phyloP scores from a whole-genome alignment of 73 alveolate species.

The Breviolum minutum region DNA sequence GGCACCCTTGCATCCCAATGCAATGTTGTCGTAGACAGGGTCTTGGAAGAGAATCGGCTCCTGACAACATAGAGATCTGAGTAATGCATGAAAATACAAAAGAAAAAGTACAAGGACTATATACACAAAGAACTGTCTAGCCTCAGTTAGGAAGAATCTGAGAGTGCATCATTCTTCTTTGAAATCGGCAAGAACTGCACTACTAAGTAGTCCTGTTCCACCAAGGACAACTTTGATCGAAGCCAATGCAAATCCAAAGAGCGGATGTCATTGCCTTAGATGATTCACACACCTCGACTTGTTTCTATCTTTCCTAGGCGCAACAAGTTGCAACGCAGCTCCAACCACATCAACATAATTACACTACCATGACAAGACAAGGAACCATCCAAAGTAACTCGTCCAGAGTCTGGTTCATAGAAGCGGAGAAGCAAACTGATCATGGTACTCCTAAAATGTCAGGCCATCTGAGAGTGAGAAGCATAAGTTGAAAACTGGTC shows the following conservation, averaged over 20 bases:
- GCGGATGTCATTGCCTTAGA: conserved; percentile 71
- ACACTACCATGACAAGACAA: neutral
- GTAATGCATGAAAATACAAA: no score
- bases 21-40: conserved; percentile 51
- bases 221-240: conserved; percentile 60
- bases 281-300: neutral
- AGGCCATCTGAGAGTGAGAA: neutral
- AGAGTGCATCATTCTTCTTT: neutral
- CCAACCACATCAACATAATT: neutral
- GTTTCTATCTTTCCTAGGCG: neutral
- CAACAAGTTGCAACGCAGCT: neutral
- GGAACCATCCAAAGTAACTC: conserved; percentile 37
- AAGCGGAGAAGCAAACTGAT: conserved; percentile 78
- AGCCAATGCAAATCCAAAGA: conserved; percentile 63
- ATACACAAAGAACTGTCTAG: neutral
- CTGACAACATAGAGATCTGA: neutral
- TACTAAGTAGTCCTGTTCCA: conserved; percentile 62
- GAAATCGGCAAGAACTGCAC: neutral
- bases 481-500: no score
- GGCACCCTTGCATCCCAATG: neutral
- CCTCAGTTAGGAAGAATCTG: neutral
- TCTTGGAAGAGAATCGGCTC: conserved; percentile 93
- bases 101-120: no score
- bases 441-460: conserved; percentile 42
- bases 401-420: conserved; percentile 75